phyloP scores from a whole-genome alignment of 2,329 filamentous ascomycete species.

The Diaporthe sp. region DNA sequence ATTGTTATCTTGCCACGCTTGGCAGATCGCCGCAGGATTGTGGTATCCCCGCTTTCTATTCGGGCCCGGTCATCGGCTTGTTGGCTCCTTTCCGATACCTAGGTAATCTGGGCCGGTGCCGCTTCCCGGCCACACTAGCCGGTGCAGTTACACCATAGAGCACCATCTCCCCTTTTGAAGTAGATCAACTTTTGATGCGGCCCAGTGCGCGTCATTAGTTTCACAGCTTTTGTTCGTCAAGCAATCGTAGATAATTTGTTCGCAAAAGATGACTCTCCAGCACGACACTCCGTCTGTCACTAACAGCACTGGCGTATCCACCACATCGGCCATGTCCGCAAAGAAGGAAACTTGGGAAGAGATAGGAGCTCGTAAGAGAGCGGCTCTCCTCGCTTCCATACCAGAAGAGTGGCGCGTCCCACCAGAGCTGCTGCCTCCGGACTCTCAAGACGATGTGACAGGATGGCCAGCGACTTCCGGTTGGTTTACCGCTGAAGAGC shows the following conservation, averaged over 20 bases:
- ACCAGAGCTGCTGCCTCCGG: conserved; percentile 63
- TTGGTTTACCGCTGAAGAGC: conserved; percentile 65
- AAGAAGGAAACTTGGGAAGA: conserved; percentile 53
- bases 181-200: not conserved
- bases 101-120: conserved; percentile 15
- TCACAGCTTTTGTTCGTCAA: not conserved
- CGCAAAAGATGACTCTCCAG: conserved; percentile 7
- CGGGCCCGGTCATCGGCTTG: conserved; percentile 18
- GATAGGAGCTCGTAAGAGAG: conserved; percentile 57
- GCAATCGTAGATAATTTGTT: not conserved
- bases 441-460: conserved; percentile 67
- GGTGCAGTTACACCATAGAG: not conserved
- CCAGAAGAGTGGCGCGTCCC: conserved; percentile 71
- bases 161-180: not conserved
- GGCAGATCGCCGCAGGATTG: not conserved
- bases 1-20: conserved; percentile 14
- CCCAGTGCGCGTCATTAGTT: not conserved
- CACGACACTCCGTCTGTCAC: not conserved
- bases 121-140: conserved; percentile 5
- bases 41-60: conserved; percentile 14
- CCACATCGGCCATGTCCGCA: not conserved
- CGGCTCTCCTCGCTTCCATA: conserved; percentile 60
- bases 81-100: conserved; percentile 16
- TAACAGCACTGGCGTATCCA: not conserved
- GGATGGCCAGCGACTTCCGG: conserved; percentile 67